A percentile compares a stretch with the other conserved stretches of the same genome.
Conservation (phyloP, 345 rosid species). For the Populus davidiana region DNA sequence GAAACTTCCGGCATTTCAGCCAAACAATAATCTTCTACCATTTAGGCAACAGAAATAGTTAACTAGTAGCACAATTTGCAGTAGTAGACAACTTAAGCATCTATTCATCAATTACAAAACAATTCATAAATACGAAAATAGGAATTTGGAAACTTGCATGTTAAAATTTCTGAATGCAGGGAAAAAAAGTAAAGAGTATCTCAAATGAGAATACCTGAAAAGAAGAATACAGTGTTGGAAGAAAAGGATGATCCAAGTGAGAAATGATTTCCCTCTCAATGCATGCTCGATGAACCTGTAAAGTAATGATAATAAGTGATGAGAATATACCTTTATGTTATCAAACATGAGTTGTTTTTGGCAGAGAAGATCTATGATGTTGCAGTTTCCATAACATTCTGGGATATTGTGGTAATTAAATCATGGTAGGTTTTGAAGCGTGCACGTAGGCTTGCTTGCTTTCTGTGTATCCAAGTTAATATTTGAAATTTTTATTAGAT, state of each 20-base stretch:
- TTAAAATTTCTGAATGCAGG: not conserved
- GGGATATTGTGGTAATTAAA: not conserved
- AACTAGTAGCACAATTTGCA: not conserved
- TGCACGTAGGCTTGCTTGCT: not conserved
- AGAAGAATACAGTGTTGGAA: slow-evolving; percentile 82
- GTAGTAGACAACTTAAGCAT: not conserved
- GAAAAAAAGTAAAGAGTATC: not conserved
- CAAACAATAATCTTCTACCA: not conserved
- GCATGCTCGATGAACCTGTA: slow-evolving; percentile 92
- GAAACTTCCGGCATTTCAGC: not conserved
- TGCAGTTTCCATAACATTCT: not conserved
- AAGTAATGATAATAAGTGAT: not conserved
- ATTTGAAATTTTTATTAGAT: not conserved
- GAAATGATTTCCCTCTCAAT: slow-evolving; percentile 90
- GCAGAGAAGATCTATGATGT: not conserved
- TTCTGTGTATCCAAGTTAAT: not conserved
- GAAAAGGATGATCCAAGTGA: slow-evolving; percentile 90
- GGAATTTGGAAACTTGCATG: not conserved
- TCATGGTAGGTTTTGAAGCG: not conserved
- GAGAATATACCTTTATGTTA: not conserved
- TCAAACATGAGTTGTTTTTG: not conserved
- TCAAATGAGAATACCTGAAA: slow-evolving; percentile 63
- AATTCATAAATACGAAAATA: too few relatives aligned
- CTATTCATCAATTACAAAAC: not conserved
- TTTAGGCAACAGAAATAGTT: not conserved